phyloP scores from a whole-genome alignment of 1,284 basidiomycete genomes.

The Ceratobasidium sp. region DNA sequence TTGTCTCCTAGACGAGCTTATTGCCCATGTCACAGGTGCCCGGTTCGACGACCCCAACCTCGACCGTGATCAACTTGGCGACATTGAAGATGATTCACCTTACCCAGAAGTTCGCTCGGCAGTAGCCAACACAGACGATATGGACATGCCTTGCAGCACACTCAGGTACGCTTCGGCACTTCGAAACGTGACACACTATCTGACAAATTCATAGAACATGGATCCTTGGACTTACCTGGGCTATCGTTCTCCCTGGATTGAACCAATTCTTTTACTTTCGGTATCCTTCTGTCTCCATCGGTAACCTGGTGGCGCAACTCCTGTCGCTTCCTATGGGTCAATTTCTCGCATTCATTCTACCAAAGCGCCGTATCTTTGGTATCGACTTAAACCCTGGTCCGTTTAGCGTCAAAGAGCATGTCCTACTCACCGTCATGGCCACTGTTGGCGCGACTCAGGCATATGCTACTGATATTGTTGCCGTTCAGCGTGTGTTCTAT shows the following conservation, averaged over 20 bases:
- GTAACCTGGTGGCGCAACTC: conserved; percentile 51
- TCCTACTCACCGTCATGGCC: conserved; percentile 49
- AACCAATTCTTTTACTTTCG: conserved; percentile 52
- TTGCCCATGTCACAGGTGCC: conserved; percentile 43
- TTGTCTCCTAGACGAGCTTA: neutral
- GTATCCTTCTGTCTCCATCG: conserved; percentile 48
- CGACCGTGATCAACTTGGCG: conserved; percentile 43
- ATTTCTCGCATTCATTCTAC: conserved; percentile 59
- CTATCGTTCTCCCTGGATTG: conserved; percentile 60
- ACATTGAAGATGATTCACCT: conserved; percentile 55
- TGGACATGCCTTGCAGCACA: conserved; percentile 48
- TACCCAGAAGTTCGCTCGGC: conserved; percentile 53
- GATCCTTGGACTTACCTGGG: conserved; percentile 57
- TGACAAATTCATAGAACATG: conserved; percentile 44
- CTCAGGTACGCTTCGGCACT: conserved; percentile 46
- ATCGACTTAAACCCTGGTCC: conserved; percentile 71
- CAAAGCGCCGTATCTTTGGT: conserved; percentile 57
- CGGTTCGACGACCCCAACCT: conserved; percentile 47
- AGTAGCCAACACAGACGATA: conserved; percentile 50
- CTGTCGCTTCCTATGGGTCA: conserved; percentile 61
- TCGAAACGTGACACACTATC: conserved; percentile 16
- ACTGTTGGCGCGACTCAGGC: conserved; percentile 46
- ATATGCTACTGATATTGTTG: conserved; percentile 60
- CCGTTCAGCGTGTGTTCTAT: conserved; percentile 67
- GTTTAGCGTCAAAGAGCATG: conserved; percentile 79